Evolutionary conservation across 345 rosid species (phyloP).

Genomic region (Citrus inodora): DNA sequence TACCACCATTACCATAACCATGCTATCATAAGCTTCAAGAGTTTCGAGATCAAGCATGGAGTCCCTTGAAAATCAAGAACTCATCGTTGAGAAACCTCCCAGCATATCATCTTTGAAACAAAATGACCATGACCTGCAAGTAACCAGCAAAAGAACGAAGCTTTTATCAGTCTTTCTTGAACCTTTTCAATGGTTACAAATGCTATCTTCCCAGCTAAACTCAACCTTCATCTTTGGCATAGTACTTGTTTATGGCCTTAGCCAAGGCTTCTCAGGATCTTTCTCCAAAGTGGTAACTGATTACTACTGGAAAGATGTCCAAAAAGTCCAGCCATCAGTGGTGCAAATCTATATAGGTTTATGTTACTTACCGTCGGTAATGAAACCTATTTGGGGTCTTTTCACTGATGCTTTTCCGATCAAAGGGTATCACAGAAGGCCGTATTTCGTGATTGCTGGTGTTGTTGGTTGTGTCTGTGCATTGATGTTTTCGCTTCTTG

Average conservation of each 20-base stretch:
- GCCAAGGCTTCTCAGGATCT: constrained; percentile 73
- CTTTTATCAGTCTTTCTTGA: constrained; percentile 39
- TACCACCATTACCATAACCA: neutral
- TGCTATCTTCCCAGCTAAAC: constrained; percentile 57
- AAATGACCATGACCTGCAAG: neutral
- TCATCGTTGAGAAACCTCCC: neutral
- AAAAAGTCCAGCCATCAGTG: constrained; percentile 82
- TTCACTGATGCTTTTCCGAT: constrained; percentile 70
- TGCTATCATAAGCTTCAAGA: neutral
- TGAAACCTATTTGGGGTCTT: constrained; percentile 85
- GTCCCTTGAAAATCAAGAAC: neutral
- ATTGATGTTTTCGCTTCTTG: constrained; percentile 37
- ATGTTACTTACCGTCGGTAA: constrained; percentile 75
- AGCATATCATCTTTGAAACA: neutral
- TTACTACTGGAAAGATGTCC: constrained; percentile 85
- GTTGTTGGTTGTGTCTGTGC: constrained; percentile 54
- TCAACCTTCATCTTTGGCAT: constrained; percentile 62
- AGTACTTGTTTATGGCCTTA: constrained; percentile 66
- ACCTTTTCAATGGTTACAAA: constrained; percentile 67
- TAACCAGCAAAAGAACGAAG: constrained; percentile 1
- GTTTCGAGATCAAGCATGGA: neutral
- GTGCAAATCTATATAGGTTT: constrained; percentile 72
- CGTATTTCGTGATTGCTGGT: constrained; percentile 68
- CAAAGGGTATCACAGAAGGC: constrained; percentile 63
- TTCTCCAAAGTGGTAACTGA: constrained; percentile 73